Evolutionary conservation across 768 basidiomycete species (phyloP), one percentile per base, ranked within the genome.

Genomic region (Sarcomyxa edulis): DNA sequence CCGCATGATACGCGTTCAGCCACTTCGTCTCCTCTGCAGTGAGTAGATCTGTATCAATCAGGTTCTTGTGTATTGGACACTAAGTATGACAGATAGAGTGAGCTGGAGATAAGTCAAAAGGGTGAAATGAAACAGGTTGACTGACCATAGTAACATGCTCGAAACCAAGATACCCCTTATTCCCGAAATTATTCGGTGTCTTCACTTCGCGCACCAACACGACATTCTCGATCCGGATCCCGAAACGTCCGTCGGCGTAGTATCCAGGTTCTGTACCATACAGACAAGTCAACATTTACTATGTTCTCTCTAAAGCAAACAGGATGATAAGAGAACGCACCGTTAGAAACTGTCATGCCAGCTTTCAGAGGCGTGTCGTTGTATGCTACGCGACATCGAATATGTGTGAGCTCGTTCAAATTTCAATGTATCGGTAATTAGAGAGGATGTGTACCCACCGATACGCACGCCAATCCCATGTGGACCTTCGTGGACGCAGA

Each of bases 401-500:
- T n/a, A n/a, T n/a, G n/a, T n/a, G n/a, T n/a, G n/a, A n/a, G n/a
- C n/a, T n/a, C n/a, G n/a, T n/a, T n/a, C n/a, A n/a, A n/a, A n/a
- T n/a, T n/a, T n/a, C n/a, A n/a, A n/a, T n/a, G n/a, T n/a, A n/a
- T n/a, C n/a, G n/a, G n/a, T n/a, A n/a, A n/a, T n/a, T n/a, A n/a
- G n/a, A n/a, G n/a, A n/a, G n/a, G n/a, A n/a, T n/a, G n/a, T n/a
- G n/a, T n/a, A 38, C 47, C 22, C 45, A 71, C 69, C 56, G 45
- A 78, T 76, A 48, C 76, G 68, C 25, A 75, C 62, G 32, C 79
- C 78, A 39, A 81, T 77, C 5, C 78, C 78, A 23, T 83, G 79
- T 3, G 78, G 78, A 3, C 77, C 84, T 71, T 98, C 93, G 51
- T 97, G 94, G 0, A 97, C 94, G 44, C 96, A 96, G 38, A 98